These are phyloP conservation scores for Leucocoprinus leucothites DNA, from an alignment of 768 basidiomycete genomes.

Conservation along the genomic window DNA sequence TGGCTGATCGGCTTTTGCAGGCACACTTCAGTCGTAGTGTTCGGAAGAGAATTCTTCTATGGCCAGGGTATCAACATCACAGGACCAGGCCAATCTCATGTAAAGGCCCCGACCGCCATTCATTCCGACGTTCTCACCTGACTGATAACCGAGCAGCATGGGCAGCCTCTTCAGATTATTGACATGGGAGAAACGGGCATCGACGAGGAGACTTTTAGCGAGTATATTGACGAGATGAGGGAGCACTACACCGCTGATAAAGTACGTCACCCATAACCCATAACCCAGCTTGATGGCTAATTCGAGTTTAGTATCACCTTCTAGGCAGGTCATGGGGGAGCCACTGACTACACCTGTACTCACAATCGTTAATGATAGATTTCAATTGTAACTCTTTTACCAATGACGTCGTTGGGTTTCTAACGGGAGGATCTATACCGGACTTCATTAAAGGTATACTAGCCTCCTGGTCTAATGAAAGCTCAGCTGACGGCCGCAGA, in stretches of 20 bases:
- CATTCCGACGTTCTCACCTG: background rate
- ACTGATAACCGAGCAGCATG: conserved; percentile 49
- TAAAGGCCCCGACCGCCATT: conserved; percentile 31
- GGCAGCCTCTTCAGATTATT: conserved; percentile 63
- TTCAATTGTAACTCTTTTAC: conserved; percentile 98
- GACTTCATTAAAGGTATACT: conserved; percentile 69
- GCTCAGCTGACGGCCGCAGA: conserved; percentile 35
- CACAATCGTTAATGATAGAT: conserved; percentile 40
- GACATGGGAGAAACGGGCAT: conserved; percentile 78
- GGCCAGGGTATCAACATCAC: conserved; percentile 81
- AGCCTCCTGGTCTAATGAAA: background rate
- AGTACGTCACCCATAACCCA: conserved; percentile 37
- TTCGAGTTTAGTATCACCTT: conserved; percentile 67
- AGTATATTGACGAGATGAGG: conserved; percentile 75
- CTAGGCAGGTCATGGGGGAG: conserved; percentile 45
- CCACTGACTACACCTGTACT: background rate
- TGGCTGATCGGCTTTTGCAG: conserved; percentile 22
- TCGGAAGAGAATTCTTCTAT: conserved; percentile 84
- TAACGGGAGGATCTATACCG: conserved; percentile 83
- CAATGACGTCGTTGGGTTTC: conserved; percentile 80
- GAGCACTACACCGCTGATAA: conserved; percentile 88
- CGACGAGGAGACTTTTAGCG: conserved; percentile 82
- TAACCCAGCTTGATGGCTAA: background rate
- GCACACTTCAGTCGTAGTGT: conserved; percentile 93
- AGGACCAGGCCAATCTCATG: conserved; percentile 78